Percentiles rank a stretch among this genome's conserved stretches.
Evolutionary conservation across 164 flowering plant species (phyloP).

Genomic region (Berberis vulgaris): DNA sequence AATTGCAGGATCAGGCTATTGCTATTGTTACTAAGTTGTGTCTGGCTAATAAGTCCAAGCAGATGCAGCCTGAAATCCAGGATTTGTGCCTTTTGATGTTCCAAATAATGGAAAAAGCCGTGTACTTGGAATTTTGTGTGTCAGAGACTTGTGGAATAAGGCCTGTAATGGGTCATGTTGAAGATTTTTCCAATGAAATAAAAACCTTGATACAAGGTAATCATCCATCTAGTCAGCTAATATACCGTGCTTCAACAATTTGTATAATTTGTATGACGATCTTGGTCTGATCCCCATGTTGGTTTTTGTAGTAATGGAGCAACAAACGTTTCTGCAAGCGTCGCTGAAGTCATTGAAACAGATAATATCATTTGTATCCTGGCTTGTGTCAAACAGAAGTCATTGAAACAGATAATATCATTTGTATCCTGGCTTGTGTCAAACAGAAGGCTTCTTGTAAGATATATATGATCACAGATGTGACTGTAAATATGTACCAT

Average conservation of each 20-base stretch:
- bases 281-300: background rate
- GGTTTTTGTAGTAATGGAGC: slow-evolving; percentile 41
- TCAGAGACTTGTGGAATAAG: slow-evolving; percentile 78
- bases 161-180: slow-evolving; percentile 77
- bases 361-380: slow-evolving; percentile 48
- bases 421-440: slow-evolving; percentile 64
- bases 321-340: slow-evolving; percentile 45
- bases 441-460: slow-evolving; percentile 31
- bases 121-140: slow-evolving; percentile 79
- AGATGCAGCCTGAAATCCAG: slow-evolving; percentile 28
- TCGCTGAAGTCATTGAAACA: slow-evolving; percentile 58
- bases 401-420: slow-evolving; percentile 61
- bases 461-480: too few species aligned
- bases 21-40: slow-evolving; percentile 65
- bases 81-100: slow-evolving; percentile 49
- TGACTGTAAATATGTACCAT: too few species aligned
- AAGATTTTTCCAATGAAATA: slow-evolving; percentile 71
- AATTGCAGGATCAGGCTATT: slow-evolving; percentile 70
- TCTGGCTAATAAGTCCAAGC: slow-evolving; percentile 35
- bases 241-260: too few species aligned
- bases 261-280: background rate
- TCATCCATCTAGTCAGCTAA: background rate
- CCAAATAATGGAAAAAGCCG: slow-evolving; percentile 68
- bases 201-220: slow-evolving; percentile 58
- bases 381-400: too few species aligned